Evolutionary conservation across 768 basidiomycete genomes (phyloP).

Genomic region (Xerocomus brunneocitrinus): DNA sequence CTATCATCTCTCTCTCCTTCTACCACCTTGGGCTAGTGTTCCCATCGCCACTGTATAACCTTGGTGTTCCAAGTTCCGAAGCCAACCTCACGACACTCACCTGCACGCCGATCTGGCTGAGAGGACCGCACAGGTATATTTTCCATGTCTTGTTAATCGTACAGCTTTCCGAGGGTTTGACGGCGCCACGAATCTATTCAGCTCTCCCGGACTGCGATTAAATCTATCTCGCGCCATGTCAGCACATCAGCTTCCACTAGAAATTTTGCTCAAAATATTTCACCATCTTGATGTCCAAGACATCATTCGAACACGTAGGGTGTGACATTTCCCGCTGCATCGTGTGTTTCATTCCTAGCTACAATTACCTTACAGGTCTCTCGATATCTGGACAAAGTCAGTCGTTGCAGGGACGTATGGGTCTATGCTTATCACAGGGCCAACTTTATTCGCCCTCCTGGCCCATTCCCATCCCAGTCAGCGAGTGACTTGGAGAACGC

Average conservation of each 20-base stretch:
- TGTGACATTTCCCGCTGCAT: not conserved
- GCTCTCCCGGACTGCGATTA: too few relatives aligned
- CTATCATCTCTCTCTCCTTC: too few relatives aligned
- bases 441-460: not conserved
- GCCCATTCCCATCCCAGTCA: not conserved
- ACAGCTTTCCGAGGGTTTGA: too few relatives aligned
- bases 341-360: not conserved
- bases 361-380: not conserved
- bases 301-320: not conserved
- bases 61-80: too few relatives aligned
- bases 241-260: not conserved
- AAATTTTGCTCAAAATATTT: not conserved
- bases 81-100: too few relatives aligned
- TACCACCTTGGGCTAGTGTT: too few relatives aligned
- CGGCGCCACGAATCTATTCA: too few relatives aligned
- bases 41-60: too few relatives aligned
- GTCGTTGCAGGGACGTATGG: constrained; percentile 11
- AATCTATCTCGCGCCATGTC: too few relatives aligned
- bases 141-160: too few relatives aligned
- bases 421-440: constrained; percentile 11
- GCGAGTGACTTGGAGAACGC: constrained; percentile 2
- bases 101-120: too few relatives aligned
- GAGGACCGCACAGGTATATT: too few relatives aligned
- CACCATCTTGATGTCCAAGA: not conserved
- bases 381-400: not conserved